Conservation (phyloP, 1,139 yeast genomes). For the Petasospora rhodanensis region DNA sequence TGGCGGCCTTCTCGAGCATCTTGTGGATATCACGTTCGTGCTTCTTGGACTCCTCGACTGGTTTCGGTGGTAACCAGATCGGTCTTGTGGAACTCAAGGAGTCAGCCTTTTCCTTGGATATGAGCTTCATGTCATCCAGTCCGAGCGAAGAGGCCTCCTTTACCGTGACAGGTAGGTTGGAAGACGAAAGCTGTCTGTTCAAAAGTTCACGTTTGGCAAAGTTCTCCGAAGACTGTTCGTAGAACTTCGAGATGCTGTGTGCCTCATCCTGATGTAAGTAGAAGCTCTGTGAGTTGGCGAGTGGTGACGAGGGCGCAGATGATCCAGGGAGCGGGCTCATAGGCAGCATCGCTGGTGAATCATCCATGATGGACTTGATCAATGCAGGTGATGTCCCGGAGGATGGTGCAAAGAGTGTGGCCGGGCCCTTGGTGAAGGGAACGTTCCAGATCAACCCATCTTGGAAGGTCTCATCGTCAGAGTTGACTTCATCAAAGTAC, state of each 20-base stretch:
- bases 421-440: conserved; percentile 36
- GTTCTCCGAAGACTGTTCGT: conserved; percentile 34
- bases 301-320: conserved; percentile 6
- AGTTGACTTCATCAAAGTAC: conserved; percentile 35
- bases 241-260: conserved; percentile 37
- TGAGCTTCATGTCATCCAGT: conserved; percentile 42
- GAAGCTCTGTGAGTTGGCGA: conserved; percentile 8
- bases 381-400: conserved; percentile 23
- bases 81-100: conserved; percentile 56
- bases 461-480: conserved; percentile 32
- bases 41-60: conserved; percentile 45
- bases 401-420: conserved; percentile 21
- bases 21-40: conserved; percentile 54
- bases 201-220: conserved; percentile 34
- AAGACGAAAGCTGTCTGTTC: conserved; percentile 32
- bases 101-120: conserved; percentile 36
- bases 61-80: conserved; percentile 66
- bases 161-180: conserved; percentile 32
- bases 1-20: conserved; percentile 44
- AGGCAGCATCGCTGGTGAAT: conserved; percentile 28
- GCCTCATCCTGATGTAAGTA: conserved; percentile 26
- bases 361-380: conserved; percentile 20
- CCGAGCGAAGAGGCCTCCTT: conserved; percentile 34
- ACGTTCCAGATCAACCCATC: conserved; percentile 41
- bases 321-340: conserved; percentile 37